Evolutionary conservation across 225 moss, liverwort and hornwort species (phyloP), one percentile per base, ranked within the genome.

Genomic region (Anthoceros angustus): DNA sequence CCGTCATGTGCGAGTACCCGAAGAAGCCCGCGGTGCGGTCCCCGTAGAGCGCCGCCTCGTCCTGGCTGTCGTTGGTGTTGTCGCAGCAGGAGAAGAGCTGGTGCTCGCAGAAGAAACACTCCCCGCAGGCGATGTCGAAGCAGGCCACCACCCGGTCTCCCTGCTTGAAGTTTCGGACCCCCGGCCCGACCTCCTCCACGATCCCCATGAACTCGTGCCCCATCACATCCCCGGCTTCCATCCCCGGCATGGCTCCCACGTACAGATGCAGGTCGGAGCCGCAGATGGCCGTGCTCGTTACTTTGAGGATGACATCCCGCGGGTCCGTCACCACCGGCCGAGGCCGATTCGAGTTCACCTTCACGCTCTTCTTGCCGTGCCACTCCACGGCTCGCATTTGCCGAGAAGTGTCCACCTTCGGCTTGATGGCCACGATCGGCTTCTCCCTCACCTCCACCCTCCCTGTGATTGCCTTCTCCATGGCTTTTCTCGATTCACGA

Each of bases 141-240:
- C 82, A 79, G 4, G 50, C 42, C 25, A 93, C 77, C 4, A 86
- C 87, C 61, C 90, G 78, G 75, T 89, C 88, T 12, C 92, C 93
- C 66, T n/a, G n/a, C 25, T 70, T 65, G 23, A 66, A 40, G 1
- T 12, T 71, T 61, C 66, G 70, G 42, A 93, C 89, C 2, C 79
- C 77, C 42, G 85, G 78, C 2, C 93, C 93, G 9, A 87, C 85
- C 23, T 76, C 85, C 61, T 87, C 85, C 39, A 93, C 87, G 3
- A 87, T 68, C 0, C 93, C 93, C 87, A 89, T 89, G 62, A 89
- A 93, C 41, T 93, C 89, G 63, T 93, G 93, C 0, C 93, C 93
- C 25, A 87, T 48, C 43, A 93, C 62, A 15, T 93, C 93, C 6
- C 93, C 93, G 8, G 77, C 73, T 65, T 83, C 80, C 89, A 87